Percentiles rank a stretch among this genome's conserved stretches.
phyloP scores from a whole-genome alignment of 306 rosid species.

The Corylus americana region DNA sequence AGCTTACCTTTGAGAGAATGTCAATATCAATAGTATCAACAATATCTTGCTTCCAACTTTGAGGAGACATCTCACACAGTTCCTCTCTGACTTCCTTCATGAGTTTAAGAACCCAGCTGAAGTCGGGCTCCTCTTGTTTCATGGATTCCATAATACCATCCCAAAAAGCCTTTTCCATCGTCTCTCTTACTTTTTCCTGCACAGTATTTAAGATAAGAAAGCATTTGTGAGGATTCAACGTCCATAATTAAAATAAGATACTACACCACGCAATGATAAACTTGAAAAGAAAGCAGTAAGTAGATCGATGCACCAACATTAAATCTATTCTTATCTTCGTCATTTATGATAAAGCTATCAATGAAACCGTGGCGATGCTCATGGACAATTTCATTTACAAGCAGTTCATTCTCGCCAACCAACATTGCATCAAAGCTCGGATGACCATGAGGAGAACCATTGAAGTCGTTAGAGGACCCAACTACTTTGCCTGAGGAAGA shows the following conservation, averaged over 20 bases:
- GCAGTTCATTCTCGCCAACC: conserved; percentile 47
- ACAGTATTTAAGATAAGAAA: not conserved
- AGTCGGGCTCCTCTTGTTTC: conserved; percentile 44
- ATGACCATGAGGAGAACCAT: conserved; percentile 1
- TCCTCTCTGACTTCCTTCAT: conserved; percentile 52
- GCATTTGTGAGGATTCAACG: not conserved
- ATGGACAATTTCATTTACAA: conserved; percentile 53
- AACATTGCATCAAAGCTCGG: conserved; percentile 23
- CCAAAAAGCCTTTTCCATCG: conserved; percentile 56
- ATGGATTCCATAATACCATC: conserved; percentile 47
- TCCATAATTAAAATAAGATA: not conserved
- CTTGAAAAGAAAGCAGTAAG: not conserved
- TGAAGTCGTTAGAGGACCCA: not conserved
- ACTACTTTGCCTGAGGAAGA: not conserved
- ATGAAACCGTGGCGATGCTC: conserved; percentile 29
- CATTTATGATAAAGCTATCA: conserved; percentile 24
- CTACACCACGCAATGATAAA: not conserved
- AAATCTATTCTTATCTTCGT: conserved; percentile 23
- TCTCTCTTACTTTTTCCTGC: conserved; percentile 42
- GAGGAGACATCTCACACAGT: conserved; percentile 52
- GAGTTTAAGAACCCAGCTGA: conserved; percentile 41
- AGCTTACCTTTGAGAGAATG: conserved; percentile 47
- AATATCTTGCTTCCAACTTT: conserved; percentile 49
- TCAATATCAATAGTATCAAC: conserved; percentile 46
- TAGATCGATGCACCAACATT: conserved; percentile 34